Base-by-base conservation (phyloP, 2,329 filamentous ascomycete genomes). In the Coniochaeta prunicola region DNA sequence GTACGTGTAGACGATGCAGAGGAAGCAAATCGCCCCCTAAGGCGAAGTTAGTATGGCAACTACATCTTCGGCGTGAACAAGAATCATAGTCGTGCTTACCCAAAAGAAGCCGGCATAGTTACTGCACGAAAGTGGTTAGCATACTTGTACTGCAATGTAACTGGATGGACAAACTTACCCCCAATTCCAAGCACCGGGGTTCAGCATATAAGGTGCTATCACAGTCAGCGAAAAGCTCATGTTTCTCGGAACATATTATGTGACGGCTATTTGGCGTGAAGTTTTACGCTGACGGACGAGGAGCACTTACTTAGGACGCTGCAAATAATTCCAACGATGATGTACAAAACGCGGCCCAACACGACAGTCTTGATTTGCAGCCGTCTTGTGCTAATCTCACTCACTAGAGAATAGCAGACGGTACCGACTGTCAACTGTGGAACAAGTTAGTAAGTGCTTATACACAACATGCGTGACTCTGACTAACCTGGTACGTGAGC, bases 311-410 rank as follows among this genome's bases (percentile, higher is more conserved):
- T 96, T 42, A 96, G 74, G 4, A 96, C 88, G 56, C 85, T 87
- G 69, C 86, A 90, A 66, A 96, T 75, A 64, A 97, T 96, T 63
- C 84, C 88, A 48, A 92, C 89, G 56, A 96, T 77, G 67, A 94
- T 92, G 78, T 89, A 90, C 53, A 91, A 76, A 65, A 91, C 90
- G 58, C 92, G 88, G 1, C 89, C 91, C 2, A 96, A 81, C 1
- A 94, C 92, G 24, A 96, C 89, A 0, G 92, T 96, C 78, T 96
- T 96, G 77, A 96, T 92, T 69, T 92, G 89, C 34, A 97, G 80
- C 1, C 92, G 83, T 15, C 90, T 84, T 0, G 91, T 91, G 0
- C 91, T 92, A 24, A 96, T 74, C 71, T 96, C 92, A 1, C 89
- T 85, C 4, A 96, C 92, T 3, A 96, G 82, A 0, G 91, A 94